Evolutionary conservation across 148 eudicot genomes (phyloP), one percentile per base, ranked within the genome.

Genomic region (Selenicereus undatus): DNA sequence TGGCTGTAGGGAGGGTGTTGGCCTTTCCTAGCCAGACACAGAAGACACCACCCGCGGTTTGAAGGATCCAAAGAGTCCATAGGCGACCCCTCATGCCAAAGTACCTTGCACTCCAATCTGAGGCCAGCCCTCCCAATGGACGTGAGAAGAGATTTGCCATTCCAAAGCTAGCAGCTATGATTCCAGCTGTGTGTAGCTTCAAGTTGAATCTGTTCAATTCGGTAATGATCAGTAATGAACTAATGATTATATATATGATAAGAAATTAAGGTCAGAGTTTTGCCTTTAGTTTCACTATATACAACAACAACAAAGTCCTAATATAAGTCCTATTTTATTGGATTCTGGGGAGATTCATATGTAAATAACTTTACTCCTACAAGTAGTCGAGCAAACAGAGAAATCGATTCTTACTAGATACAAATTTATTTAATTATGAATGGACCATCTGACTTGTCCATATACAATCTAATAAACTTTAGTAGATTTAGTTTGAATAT

Each of bases 11-110:
- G 10, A 90, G 90, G 35, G 75, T 54, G 3, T 60, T 75, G n/a
- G 94, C 76, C 8, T 81, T 48, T 2, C 98, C 97, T 3, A 94
- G 86, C 78, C 88, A 83, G 1, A 94, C 36, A 68, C 98, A 94
- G 78, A 88, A 91, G 3, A 84, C 79, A 0, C 93, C 98, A 0
- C 98, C 98, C 0, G 86, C 76, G 16, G 98, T 94, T 71, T 94
- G 98, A 50, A 94, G 85, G 73, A 84, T 89, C 98, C 96, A 94
- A 0, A 92, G 88, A 5, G 88, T 85, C 98, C 98, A 94, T 0
- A 94, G 82, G 5, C 98, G 83, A 0, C 98, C 98, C 36, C 98
- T 84, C 98, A 95, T 95, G 0, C 98, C 97, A 71, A 91, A 90
- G 51, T 71, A 56, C 2, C 82, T 71, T 11, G 94, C 92, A 13